phyloP scores from a whole-genome alignment of 2,329 filamentous ascomycete genomes.

The Phyllosticta citriasiana region DNA sequence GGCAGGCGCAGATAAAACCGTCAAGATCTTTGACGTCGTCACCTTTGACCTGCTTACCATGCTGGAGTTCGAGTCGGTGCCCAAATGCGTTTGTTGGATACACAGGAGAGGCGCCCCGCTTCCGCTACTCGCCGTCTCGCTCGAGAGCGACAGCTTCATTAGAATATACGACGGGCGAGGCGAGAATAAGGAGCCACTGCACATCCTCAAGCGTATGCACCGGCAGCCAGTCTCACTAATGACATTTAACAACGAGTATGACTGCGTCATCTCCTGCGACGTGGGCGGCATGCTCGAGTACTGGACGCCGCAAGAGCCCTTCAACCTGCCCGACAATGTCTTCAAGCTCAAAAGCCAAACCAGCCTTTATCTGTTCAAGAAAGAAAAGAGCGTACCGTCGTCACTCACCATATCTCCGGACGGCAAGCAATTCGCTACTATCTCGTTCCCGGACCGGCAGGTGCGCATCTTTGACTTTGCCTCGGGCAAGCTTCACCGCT shows the following conservation, averaged over 20 bases:
- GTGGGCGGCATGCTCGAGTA: conserved; percentile 93
- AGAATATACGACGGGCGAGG: conserved; percentile 84
- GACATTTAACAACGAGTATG: conserved; percentile 77
- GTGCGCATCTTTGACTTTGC: conserved; percentile 89
- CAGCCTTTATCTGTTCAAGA: conserved; percentile 94
- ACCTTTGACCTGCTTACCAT: conserved; percentile 61
- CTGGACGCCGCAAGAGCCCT: conserved; percentile 71
- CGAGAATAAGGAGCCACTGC: conserved; percentile 63
- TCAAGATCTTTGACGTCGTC: conserved; percentile 70
- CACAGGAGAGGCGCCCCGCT: conserved; percentile 80
- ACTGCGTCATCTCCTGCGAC: conserved; percentile 87
- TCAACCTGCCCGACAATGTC: conserved; percentile 84
- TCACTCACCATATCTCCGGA: conserved; percentile 79
- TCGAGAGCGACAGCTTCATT: conserved; percentile 61
- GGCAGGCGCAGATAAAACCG: conserved; percentile 63
- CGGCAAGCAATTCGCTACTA: conserved; percentile 74
- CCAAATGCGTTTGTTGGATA: conserved; percentile 82
- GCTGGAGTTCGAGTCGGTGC: conserved; percentile 64
- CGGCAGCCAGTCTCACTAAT: conserved; percentile 72
- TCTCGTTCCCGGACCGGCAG: conserved; percentile 89
- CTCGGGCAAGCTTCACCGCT: conserved; percentile 76
- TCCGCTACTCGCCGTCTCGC: conserved; percentile 74
- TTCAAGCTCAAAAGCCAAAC: conserved; percentile 92
- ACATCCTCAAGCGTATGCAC: conserved; percentile 72
- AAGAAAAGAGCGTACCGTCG: conserved; percentile 72